A percentile compares a stretch with the other conserved stretches of the same genome.
These are phyloP conservation scores for Phytophthora litchii DNA, from an alignment of 352 stramenopile genomes.

Conservation along the genomic window DNA sequence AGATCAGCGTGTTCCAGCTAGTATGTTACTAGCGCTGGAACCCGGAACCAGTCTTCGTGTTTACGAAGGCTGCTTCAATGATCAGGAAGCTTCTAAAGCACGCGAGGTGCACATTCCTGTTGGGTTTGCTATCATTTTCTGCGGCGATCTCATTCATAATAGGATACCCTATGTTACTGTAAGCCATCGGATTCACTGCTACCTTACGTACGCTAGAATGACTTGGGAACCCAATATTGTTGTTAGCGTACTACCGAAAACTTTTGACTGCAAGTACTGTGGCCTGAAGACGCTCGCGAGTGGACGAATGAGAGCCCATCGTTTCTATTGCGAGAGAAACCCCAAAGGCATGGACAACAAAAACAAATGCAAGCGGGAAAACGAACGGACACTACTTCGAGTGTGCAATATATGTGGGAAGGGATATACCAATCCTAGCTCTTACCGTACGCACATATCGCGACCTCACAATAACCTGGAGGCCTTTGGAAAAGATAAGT, in stretches of 20 bases:
- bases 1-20: not conserved
- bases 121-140: slow-evolving; percentile 9
- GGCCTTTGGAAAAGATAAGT: not conserved
- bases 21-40: not conserved
- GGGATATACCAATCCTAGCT: not conserved
- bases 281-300: not conserved
- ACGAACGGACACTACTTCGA: not conserved
- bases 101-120: not conserved
- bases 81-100: not conserved
- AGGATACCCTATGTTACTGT: not conserved
- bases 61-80: not conserved
- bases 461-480: not conserved
- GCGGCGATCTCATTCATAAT: slow-evolving; percentile 6
- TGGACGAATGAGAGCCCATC: not conserved
- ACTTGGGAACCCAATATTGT: slow-evolving; percentile 7
- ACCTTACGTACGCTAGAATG: not conserved
- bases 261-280: not conserved
- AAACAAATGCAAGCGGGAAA: not conserved
- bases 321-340: not conserved
- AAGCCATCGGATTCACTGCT: slow-evolving; percentile 14
- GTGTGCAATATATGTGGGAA: not conserved
- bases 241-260: not conserved
- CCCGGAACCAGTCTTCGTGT: not conserved
- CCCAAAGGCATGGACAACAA: not conserved
- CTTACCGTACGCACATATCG: not conserved